These are phyloP conservation scores for Lactarius sp. DNA, from an alignment of 768 basidiomycete species.

Conservation along the genomic window DNA sequence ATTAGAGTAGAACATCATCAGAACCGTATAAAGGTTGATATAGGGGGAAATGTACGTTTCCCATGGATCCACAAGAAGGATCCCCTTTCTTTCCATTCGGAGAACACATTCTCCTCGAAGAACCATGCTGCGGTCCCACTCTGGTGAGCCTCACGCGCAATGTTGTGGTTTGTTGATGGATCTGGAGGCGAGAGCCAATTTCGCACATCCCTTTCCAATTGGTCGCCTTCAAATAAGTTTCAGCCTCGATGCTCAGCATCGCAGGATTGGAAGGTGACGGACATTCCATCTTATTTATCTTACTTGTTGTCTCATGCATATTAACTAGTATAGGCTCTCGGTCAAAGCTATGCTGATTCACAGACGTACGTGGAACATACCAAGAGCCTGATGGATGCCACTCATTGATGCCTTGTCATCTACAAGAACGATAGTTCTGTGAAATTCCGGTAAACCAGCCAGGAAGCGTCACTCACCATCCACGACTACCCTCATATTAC, in stretches of 20 bases:
- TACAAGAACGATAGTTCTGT: background rate
- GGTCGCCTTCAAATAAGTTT: background rate
- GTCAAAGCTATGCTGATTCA: too few relatives aligned
- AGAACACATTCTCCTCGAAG: background rate
- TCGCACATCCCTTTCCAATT: background rate
- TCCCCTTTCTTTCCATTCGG: background rate
- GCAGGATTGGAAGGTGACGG: background rate
- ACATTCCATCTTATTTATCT: constrained; percentile 14
- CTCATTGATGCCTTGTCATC: constrained; percentile 1
- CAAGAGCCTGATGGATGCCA: background rate
- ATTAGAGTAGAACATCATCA: background rate
- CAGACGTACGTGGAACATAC: background rate
- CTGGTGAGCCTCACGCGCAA: background rate
- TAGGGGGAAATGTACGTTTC: background rate
- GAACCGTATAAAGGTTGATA: too few relatives aligned
- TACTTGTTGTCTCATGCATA: background rate
- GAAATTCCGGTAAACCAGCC: background rate
- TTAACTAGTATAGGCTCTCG: background rate
- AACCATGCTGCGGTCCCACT: constrained; percentile 6
- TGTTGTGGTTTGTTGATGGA: constrained; percentile 6
- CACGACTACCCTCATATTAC: background rate
- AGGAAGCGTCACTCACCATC: background rate
- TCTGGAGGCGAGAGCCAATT: constrained; percentile 5
- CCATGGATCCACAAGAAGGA: constrained; percentile 15
- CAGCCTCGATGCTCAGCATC: background rate